A percentile compares a stretch with the other conserved stretches of the same genome.
Conservation (phyloP, 129 eudicot species). For the Tagetes erecta region DNA sequence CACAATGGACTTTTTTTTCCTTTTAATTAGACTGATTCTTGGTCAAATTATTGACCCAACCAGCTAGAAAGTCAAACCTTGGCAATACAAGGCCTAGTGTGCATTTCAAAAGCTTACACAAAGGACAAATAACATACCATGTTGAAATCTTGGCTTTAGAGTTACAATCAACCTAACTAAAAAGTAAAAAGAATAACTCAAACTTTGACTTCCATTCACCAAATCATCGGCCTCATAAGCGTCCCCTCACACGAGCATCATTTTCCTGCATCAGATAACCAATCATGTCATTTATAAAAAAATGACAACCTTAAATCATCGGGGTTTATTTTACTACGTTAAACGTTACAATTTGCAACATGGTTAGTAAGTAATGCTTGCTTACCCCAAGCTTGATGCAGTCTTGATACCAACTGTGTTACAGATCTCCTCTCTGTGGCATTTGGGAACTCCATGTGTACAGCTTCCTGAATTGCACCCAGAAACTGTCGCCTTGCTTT, state of each 20-base stretch:
- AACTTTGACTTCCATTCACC: slow-evolving; percentile 15
- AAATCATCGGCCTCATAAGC: slow-evolving; percentile 9
- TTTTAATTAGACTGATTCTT: slow-evolving; percentile 8
- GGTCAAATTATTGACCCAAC: neutral
- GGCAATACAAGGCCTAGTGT: neutral
- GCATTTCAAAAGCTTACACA: slow-evolving; percentile 1
- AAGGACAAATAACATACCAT: slow-evolving; percentile 19
- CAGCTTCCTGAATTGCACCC: slow-evolving; percentile 63
- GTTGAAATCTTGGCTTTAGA: slow-evolving; percentile 5
- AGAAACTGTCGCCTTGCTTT: slow-evolving; percentile 56
- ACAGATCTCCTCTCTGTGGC: slow-evolving; percentile 60
- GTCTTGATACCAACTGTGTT: slow-evolving; percentile 49
- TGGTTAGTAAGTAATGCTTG: neutral
- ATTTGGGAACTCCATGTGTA: slow-evolving; percentile 48
- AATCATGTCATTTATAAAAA: neutral
- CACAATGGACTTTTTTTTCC: neutral
- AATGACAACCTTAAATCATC: neutral
- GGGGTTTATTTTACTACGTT: neutral
- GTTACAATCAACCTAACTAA: slow-evolving; percentile 22
- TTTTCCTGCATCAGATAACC: slow-evolving; percentile 36
- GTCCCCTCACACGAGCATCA: slow-evolving; percentile 39
- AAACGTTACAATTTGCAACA: neutral
- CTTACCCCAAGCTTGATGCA: slow-evolving; percentile 82
- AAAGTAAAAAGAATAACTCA: slow-evolving; percentile 18
- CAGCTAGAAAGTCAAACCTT: slow-evolving; percentile 9